Percentiles rank a stretch among this genome's conserved stretches.
phyloP scores from a whole-genome alignment of 2,329 filamentous ascomycete genomes.

The Phaeophleospora eucalypticola region DNA sequence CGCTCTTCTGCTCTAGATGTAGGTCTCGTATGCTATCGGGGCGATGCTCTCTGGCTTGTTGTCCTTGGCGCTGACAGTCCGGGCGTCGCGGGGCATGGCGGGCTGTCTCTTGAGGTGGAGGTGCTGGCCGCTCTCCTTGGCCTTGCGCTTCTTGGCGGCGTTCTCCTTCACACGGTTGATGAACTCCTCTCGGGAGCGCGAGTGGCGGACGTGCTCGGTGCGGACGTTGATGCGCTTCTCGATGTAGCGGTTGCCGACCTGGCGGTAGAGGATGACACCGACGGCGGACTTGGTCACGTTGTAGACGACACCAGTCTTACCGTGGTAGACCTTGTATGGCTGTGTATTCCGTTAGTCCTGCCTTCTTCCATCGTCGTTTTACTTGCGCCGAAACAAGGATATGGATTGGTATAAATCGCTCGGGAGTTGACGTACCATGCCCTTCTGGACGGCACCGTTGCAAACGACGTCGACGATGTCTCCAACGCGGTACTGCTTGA shows the following conservation, averaged over 20 bases:
- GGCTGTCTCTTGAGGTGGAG: constrained; percentile 93
- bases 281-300: constrained; percentile 98
- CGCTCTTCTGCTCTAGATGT: constrained; percentile 62
- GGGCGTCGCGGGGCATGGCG: constrained; percentile 70
- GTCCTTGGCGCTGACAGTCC: constrained; percentile 74
- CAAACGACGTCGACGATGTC: constrained; percentile 99
- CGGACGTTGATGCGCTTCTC: constrained; percentile 99
- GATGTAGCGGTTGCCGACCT: constrained; percentile 98
- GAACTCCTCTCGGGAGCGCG: constrained; percentile 95
- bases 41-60: constrained; percentile 87
- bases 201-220: constrained; percentile 93
- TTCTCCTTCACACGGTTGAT: constrained; percentile 94
- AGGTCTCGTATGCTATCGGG: constrained; percentile 95
- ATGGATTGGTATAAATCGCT: not conserved
- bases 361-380: not conserved
- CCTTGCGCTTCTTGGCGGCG: constrained; percentile 85
- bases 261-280: constrained; percentile 99
- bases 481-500: constrained; percentile 93
- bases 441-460: constrained; percentile 98
- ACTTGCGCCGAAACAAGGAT: not conserved
- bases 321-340: constrained; percentile 99
- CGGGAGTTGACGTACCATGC: constrained; percentile 57
- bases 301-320: constrained; percentile 70
- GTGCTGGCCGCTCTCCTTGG: constrained; percentile 81
- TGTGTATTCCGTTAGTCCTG: constrained; percentile 15